phyloP scores from a whole-genome alignment of 352 stramenopile genomes.

The Globisporangium barbulae region DNA sequence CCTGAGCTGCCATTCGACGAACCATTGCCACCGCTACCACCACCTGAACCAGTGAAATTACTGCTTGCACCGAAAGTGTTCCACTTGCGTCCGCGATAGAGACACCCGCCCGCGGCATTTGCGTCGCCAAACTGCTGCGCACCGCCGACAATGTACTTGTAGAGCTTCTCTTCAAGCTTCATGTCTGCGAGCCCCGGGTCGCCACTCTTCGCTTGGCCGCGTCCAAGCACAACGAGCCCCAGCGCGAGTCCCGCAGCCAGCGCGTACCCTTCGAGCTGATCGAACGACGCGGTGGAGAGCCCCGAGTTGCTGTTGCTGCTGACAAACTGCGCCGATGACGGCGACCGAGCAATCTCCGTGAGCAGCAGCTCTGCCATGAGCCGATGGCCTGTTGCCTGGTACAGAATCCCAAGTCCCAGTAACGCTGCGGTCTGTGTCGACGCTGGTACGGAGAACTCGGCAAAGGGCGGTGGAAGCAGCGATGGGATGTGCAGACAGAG shows the following conservation, averaged over 20 bases:
- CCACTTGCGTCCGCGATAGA: constrained; percentile 73
- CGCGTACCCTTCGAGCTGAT: constrained; percentile 94
- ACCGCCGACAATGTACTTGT: constrained; percentile 92
- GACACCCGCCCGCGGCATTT: constrained; percentile 46
- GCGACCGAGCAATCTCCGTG: constrained; percentile 92
- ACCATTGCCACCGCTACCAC: constrained; percentile 14
- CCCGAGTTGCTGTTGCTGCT: constrained; percentile 37
- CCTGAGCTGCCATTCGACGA: constrained; percentile 33
- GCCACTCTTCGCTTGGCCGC: constrained; percentile 55
- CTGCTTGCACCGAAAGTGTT: constrained; percentile 35
- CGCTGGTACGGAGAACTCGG: constrained; percentile 94
- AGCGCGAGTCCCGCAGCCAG: constrained; percentile 92
- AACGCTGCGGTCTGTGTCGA: constrained; percentile 95
- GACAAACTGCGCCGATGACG: constrained; percentile 68
- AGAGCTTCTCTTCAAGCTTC: constrained; percentile 95
- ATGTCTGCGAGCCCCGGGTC: constrained; percentile 93
- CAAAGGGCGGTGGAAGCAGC: constrained; percentile 92
- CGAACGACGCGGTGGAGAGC: constrained; percentile 53
- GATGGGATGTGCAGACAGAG: constrained; percentile 97
- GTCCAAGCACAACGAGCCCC: constrained; percentile 93
- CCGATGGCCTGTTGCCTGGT: constrained; percentile 93
- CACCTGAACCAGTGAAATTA: constrained; percentile 13
- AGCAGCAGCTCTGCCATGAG: constrained; percentile 98
- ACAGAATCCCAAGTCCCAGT: constrained; percentile 94
- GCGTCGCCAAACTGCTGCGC: constrained; percentile 44